Evolutionary conservation across 2,329 filamentous ascomycete genomes (phyloP), one percentile per base, ranked within the genome.

Genomic region (Monascus ruber): DNA sequence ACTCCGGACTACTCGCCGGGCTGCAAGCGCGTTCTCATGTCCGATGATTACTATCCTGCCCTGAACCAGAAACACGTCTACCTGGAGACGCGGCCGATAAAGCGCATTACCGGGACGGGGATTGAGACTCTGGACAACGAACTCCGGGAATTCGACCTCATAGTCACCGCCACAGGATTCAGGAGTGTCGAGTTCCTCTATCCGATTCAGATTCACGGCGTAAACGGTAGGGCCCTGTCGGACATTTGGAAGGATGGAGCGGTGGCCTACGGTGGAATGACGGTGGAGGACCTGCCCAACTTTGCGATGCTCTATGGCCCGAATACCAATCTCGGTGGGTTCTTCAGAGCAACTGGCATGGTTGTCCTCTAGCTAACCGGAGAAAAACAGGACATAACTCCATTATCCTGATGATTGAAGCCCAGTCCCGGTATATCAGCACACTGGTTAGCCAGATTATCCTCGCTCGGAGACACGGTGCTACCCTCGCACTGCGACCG

Each of bases 391-490:
- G 70, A 0, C 71, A 74, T 51, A 76, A 74, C 44, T 69, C 63
- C 39, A 77, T 77, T 47, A 72, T 77, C 45, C 60, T 77, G n/a
- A 78, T 77, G 73, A 75, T 77, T 43, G 74, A 78, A 49, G 67
- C 73, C 2, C 74, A 78, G 47, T 65, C 62, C 3, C 64, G 69
- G 2, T 77, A 77, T 48, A 65, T 77, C 41, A 72, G 68, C 42
- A 60, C 59, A 0, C 46, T 78, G 29, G 66, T 78, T 35, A 49
- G 51, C 0, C 62, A 69, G 5, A 64, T 79, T 1, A 60, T 76
- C 1, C 54, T 60, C 5, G 71, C 72, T 0, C 56, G 65, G 8
- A 43, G 51, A 10, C 43, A 55, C 1, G 65, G 68, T 6, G 42
- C 58, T n/a, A 53, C 54, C 0, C 52, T 78, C 2, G 55, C 59